A percentile compares a stretch with the other conserved stretches of the same genome.
These are phyloP conservation scores for Austroboletus rostrupii DNA, from an alignment of 1,284 basidiomycete genomes.

Conservation along the genomic window DNA sequence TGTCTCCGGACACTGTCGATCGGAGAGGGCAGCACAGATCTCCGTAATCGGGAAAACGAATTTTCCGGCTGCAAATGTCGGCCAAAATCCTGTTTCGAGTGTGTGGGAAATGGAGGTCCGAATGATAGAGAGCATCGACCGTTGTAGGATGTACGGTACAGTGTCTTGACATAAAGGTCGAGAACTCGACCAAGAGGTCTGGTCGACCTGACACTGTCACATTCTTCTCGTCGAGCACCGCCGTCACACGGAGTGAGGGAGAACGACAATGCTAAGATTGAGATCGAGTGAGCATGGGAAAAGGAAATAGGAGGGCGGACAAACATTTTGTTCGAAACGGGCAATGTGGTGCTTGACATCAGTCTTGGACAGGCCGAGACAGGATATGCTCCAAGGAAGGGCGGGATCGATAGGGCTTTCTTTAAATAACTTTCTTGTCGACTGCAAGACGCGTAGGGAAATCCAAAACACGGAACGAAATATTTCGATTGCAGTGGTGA, in stretches of 20 bases:
- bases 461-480: constrained; percentile 59
- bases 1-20: constrained; percentile 45
- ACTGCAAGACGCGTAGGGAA: constrained; percentile 47
- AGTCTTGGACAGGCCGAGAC: constrained; percentile 38
- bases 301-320: not conserved
- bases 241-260: constrained; percentile 44
- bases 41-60: constrained; percentile 45
- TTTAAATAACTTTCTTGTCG: constrained; percentile 28
- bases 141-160: constrained; percentile 39
- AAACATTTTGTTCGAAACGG: constrained; percentile 37
- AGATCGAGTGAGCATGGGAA: constrained; percentile 5
- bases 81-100: constrained; percentile 39
- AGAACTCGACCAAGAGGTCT: constrained; percentile 43
- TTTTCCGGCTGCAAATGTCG: constrained; percentile 42
- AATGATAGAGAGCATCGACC: constrained; percentile 55
- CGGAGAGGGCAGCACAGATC: constrained; percentile 46
- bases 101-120: constrained; percentile 31
- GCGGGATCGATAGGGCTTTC: constrained; percentile 22
- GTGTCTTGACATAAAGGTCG: constrained; percentile 30
- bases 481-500: constrained; percentile 45
- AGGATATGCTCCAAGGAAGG: constrained; percentile 51
- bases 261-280: constrained; percentile 15
- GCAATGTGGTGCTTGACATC: constrained; percentile 37
- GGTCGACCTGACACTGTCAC: constrained; percentile 59
- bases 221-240: constrained; percentile 43